phyloP scores from a whole-genome alignment of 441 rosid genomes.

The Populus hybrid region DNA sequence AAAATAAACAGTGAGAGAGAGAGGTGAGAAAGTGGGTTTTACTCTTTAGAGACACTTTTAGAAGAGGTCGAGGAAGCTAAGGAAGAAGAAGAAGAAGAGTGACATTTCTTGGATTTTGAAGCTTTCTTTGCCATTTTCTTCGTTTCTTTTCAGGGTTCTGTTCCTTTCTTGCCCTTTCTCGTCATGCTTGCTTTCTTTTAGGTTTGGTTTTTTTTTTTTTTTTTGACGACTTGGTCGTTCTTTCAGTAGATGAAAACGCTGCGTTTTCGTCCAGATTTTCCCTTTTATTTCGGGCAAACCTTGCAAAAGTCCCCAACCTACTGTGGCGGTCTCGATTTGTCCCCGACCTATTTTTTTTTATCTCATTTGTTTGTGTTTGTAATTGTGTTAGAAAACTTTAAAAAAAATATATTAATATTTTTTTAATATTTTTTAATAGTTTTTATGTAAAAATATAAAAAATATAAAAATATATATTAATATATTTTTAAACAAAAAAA shows the following conservation, averaged over 20 bases:
- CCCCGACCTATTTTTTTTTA: too few species aligned
- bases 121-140: slow-evolving; percentile 49
- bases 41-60: slow-evolving; percentile 23
- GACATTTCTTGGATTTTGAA: slow-evolving; percentile 28
- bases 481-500: too few species aligned
- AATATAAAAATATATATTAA: too few species aligned
- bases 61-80: slow-evolving; percentile 15
- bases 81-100: slow-evolving; percentile 29
- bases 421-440: too few species aligned
- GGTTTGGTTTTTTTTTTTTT: neutral
- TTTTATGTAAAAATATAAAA: too few species aligned
- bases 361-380: too few species aligned
- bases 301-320: too few species aligned
- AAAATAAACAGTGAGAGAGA: neutral
- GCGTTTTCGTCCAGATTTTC: neutral
- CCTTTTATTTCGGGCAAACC: too few species aligned
- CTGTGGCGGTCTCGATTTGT: too few species aligned
- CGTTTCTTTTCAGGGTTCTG: neutral
- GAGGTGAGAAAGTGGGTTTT: neutral
- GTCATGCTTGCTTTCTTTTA: neutral
- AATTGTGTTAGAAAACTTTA: too few species aligned
- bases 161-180: neutral
- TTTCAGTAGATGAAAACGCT: neutral
- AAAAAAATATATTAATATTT: too few species aligned
- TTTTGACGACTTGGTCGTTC: neutral